These are phyloP conservation scores for Atalantia buxifolia DNA, from an alignment of 345 rosid species.

Conservation along the genomic window DNA sequence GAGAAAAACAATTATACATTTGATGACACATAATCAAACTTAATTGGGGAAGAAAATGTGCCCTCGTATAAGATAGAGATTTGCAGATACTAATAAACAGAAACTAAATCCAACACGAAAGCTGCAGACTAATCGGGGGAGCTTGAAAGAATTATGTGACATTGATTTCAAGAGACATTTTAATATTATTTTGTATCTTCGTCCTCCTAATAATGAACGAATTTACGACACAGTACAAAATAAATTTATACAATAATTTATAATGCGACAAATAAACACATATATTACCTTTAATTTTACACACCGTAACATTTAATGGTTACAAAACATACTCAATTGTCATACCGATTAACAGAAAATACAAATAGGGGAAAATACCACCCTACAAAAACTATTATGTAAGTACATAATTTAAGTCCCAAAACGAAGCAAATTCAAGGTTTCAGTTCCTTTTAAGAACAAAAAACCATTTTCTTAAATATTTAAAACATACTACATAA, in stretches of 20 bases:
- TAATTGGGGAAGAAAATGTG: no score
- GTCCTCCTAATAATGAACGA: no score
- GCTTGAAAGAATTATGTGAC: not conserved
- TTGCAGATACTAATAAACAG: not conserved
- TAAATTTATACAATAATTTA: not conserved
- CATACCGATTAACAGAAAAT: not conserved
- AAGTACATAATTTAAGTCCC: not conserved
- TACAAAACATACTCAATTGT: slow-evolving; percentile 17
- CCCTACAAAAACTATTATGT: slow-evolving; percentile 6
- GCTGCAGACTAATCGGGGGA: not conserved
- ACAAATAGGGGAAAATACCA: not conserved
- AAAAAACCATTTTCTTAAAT: slow-evolving; percentile 10
- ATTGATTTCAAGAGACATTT: not conserved
- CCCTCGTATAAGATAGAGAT: not conserved
- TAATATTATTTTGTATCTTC: not conserved
- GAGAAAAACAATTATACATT: no score
- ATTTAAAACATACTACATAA: slow-evolving; percentile 9
- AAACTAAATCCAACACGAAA: not conserved
- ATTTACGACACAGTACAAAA: no score
- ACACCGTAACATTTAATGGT: slow-evolving; percentile 19
- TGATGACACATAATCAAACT: no score
- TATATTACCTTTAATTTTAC: slow-evolving; percentile 19
- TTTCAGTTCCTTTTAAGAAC: slow-evolving; percentile 8
- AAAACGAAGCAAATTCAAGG: slow-evolving; percentile 3
- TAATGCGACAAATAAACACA: not conserved